Base-by-base conservation (phyloP, 2,329 filamentous ascomycete genomes). In the Aspergillus unguis region DNA sequence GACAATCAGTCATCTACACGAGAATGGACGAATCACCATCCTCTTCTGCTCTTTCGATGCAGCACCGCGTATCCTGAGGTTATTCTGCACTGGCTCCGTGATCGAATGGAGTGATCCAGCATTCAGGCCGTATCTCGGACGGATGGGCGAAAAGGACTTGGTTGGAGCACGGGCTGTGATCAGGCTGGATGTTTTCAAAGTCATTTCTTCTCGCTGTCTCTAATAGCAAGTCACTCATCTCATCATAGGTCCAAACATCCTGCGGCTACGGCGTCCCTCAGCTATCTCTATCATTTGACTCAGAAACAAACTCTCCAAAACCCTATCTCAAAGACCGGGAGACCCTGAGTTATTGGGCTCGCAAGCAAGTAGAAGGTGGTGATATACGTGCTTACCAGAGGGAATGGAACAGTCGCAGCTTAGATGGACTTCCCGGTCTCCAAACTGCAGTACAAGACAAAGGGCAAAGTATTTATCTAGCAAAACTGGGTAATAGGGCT, bases 11-110 rank as follows among this genome's bases (percentile, higher is more conserved):
- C 88, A 92, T 63, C 71, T 89, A 8, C 85, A 89, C 65, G 88
- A 92, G 64, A 92, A 92, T 62, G 86, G 85, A 29, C 81, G 88
- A 11, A 79, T 88, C 17, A 90, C 86, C 5, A 72, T 92, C 64
- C 85, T 90, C 79, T 90, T 91, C 71, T 86, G 81, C 66, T 84
- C 81, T 25, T 88, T 87, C 57, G 81, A 80, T 1, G 59, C 73
- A 3, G 65, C 73, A 0, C 85, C 85, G 11, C 76, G 83, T 50
- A 88, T 88, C 62, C 65, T 87, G 66, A 75, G 85, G 4, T 75
- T 87, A 45, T 87, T 85, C 65, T 86, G 85, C 65, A 76, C 63
- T 6, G 81, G 80, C 4, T 68, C 65, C 4, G 80, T 87, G 6
- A 71, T 87, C 3, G 85, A 88, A 67, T 82, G 78, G 69, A 80